Base-by-base conservation (phyloP, 371 early-diverging fungal genomes). In the Syncephalastrum sp. region DNA sequence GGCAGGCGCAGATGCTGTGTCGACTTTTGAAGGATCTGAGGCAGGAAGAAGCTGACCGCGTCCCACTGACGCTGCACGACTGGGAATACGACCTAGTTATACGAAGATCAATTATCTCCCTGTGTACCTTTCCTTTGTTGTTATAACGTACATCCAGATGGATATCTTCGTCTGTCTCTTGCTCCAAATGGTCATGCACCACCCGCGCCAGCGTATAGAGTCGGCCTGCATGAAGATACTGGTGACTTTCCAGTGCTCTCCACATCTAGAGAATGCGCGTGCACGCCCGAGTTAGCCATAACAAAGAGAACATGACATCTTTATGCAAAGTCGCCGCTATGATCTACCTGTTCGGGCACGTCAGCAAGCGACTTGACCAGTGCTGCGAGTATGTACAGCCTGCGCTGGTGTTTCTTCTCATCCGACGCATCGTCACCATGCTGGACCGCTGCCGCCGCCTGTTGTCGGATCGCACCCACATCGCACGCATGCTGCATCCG, bases 51-150 rank as follows among this genome's bases (percentile, higher is more conserved):
- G 44, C 85, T 83, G 19, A 92, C 84, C 1, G 91, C 88, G 64
- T 92, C 90, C 93, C 94, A 93, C 67, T 91, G 94, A 12, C 90
- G 75, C 57, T 88, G 88, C 17, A 91, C 84, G 1, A 93, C 88
- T 0, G 92, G 92, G 59, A 91, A 93, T 6, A 85, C 84, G 16
- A 68, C 65, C 84, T 90, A 64, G 3, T 29, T 25, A 48, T 13
- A 51, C 2, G 48, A 15, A 54, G 44, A n/a, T 19, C 33, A 14
- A 38, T 41, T 24, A 56, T 60, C 21, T 47, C 24, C 2, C 38
- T 33, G 0, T 5, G 10, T 33, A 10, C 12, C 3, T 5, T 33
- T 33, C 12, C 12, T 33, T 33, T 33, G 7, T 24, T 29, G 25
- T 67, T 54, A 7, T 42, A 17, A 5, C 24, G n/a, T 60, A 53